These are phyloP conservation scores for Codiaeum variegatum DNA, from an alignment of 441 rosid genomes.

Conservation along the genomic window DNA sequence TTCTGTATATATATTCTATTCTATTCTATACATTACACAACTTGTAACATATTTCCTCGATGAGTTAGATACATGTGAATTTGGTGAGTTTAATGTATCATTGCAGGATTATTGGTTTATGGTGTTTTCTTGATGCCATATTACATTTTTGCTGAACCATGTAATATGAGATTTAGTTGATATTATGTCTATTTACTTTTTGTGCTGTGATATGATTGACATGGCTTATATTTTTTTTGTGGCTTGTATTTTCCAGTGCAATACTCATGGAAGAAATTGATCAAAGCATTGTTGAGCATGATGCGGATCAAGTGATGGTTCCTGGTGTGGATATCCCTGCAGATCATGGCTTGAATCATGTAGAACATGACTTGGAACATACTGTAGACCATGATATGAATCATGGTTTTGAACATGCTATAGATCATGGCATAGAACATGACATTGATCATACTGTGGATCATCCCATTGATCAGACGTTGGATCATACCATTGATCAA, in stretches of 20 bases:
- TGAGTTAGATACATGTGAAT: not conserved
- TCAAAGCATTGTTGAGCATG: slow-evolving; percentile 46
- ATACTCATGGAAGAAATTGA: slow-evolving; percentile 47
- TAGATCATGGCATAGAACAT: slow-evolving; percentile 30
- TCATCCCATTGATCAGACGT: slow-evolving; percentile 22
- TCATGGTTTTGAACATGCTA: slow-evolving; percentile 19
- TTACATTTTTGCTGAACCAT: not conserved
- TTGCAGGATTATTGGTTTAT: not conserved
- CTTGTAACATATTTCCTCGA: not conserved
- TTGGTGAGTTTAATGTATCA: not conserved
- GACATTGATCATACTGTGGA: slow-evolving; percentile 29
- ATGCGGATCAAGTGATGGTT: slow-evolving; percentile 35
- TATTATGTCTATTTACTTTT: not conserved
- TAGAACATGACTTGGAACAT: slow-evolving; percentile 36
- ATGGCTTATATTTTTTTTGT: not conserved
- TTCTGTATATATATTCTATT: not conserved
- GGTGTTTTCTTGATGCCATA: not conserved
- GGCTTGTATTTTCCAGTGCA: slow-evolving; percentile 19
- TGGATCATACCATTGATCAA: slow-evolving; percentile 30
- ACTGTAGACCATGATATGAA: slow-evolving; percentile 25
- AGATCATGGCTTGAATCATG: slow-evolving; percentile 20
- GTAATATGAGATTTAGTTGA: not conserved
- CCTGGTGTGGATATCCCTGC: slow-evolving; percentile 26
- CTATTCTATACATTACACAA: not conserved
- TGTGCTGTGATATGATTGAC: not conserved